Base-by-base conservation (phyloP, 805 yeast species). In the Saturnispora saitoi region DNA sequence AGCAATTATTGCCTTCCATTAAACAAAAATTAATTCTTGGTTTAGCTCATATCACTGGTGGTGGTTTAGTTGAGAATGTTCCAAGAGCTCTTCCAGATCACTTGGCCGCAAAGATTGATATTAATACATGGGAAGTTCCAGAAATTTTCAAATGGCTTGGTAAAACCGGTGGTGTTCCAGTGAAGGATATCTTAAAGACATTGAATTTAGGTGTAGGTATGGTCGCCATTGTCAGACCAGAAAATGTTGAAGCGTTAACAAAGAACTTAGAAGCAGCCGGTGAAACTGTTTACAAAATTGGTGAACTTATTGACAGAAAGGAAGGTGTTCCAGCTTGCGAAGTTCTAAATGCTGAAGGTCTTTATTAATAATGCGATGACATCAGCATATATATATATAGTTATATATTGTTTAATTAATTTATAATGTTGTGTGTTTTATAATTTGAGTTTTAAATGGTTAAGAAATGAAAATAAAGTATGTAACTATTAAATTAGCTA, bases 31-130 rank as follows among this genome's bases (percentile, higher is more conserved):
- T 85, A 49, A 63, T 91, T 43, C 72, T 89, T 48, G 99, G 97
- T 51, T 75, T 93, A 62, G 96, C 99, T 2, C 95, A 93, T 62
- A 93, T 93, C 61, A 93, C 99, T 22, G 99, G 99, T 53, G 99
- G 99, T 66, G 99, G 99, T 47, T 73, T 93, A 47, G 83, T 93
- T 28, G 99, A 93, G 68, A 93, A 93, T 67, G 81, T 91, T 50
- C 99, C 99, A 48, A 80, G 99, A 64, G 93, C 95, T 17, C 73
- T 93, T 53, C 99, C 99, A 50, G 69, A 77, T 50, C 67, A 79
- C 57, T 71, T 93, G 53, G 81, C 83, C 58, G 99, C 97, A 12
- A 72, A 72, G 55, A 78, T 93, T 45, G 96, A 91, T 65, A 81
- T 85, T 63, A 69, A 69, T 48, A 69, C 77, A 9, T 91, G 98